phyloP scores from a whole-genome alignment of 306 rosid genomes.

The Lagenaria siceraria region DNA sequence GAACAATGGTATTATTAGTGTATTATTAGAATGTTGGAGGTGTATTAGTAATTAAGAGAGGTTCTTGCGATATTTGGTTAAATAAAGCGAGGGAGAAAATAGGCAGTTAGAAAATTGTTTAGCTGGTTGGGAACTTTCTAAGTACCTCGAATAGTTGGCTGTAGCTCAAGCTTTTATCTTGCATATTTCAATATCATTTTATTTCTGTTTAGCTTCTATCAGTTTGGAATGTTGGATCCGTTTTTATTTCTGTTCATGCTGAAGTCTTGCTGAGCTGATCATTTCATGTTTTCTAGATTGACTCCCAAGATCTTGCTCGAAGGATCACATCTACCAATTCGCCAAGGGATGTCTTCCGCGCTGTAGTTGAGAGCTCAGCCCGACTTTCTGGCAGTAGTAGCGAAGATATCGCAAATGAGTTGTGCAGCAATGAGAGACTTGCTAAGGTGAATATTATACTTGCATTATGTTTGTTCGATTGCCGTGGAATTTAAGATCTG shows the following conservation, averaged over 20 bases:
- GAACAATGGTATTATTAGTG: too few relatives aligned
- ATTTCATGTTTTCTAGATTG: slow-evolving; percentile 25
- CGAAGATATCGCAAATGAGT: slow-evolving; percentile 53
- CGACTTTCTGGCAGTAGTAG: slow-evolving; percentile 38
- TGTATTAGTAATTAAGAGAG: too few relatives aligned
- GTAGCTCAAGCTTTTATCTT: too few relatives aligned
- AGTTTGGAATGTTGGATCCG: background rate
- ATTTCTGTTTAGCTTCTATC: too few relatives aligned
- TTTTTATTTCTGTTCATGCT: background rate
- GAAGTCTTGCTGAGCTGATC: background rate
- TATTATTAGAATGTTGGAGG: too few relatives aligned
- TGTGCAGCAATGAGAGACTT: slow-evolving; percentile 63
- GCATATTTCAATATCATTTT: too few relatives aligned
- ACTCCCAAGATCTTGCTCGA: slow-evolving; percentile 46
- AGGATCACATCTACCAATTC: slow-evolving; percentile 43
- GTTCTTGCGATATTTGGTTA: too few relatives aligned
- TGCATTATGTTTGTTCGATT: background rate
- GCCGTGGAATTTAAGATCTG: background rate
- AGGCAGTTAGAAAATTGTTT: too few relatives aligned
- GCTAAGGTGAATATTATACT: slow-evolving; percentile 30
- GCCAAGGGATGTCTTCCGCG: slow-evolving; percentile 50
- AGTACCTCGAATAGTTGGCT: too few relatives aligned
- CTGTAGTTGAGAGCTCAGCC: slow-evolving; percentile 59
- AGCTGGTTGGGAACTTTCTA: too few relatives aligned
- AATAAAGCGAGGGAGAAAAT: too few relatives aligned